These are phyloP conservation scores for Parsonsia alboflavescens DNA, from an alignment of 257 asterid species.

Conservation along the genomic window DNA sequence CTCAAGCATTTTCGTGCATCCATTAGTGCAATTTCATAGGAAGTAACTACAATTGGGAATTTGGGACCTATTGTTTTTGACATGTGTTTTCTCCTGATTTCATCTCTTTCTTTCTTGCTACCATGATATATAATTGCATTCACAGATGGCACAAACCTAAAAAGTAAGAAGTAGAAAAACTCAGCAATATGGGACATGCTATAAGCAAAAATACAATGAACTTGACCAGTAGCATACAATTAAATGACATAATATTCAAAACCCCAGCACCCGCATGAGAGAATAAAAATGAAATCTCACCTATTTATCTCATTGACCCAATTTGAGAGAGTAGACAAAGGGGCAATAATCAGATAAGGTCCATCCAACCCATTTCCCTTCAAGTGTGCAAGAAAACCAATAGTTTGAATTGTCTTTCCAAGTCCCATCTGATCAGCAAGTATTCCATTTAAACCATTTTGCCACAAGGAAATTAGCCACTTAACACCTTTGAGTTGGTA, in stretches of 20 bases:
- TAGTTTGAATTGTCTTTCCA: conserved; percentile 95
- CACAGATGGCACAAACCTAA: conserved; percentile 77
- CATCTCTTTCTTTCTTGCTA: conserved; percentile 59
- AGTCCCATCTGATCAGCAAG: conserved; percentile 99
- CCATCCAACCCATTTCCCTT: conserved; percentile 95
- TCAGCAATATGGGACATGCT: conserved; percentile 6
- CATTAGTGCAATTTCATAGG: conserved; percentile 74
- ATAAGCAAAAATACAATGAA: neutral
- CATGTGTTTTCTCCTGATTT: conserved; percentile 73
- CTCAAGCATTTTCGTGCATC: conserved; percentile 60
- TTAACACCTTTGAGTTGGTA: conserved; percentile 94
- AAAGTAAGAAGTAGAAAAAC: conserved; percentile 6
- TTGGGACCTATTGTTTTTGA: conserved; percentile 74
- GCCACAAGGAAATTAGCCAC: conserved; percentile 99
- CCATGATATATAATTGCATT: conserved; percentile 86
- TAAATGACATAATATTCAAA: neutral
- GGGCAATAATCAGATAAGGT: conserved; percentile 91
- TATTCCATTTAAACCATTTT: conserved; percentile 96
- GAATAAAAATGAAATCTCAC: conserved; percentile 20
- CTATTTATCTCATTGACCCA: conserved; percentile 87
- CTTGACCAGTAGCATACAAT: neutral
- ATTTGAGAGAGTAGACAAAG: conserved; percentile 93
- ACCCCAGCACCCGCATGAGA: neutral
- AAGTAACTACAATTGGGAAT: conserved; percentile 84
- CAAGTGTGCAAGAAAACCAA: conserved; percentile 91